phyloP scores from a whole-genome alignment of 2,329 filamentous ascomycete species.

The Cladosporium oxysporum region DNA sequence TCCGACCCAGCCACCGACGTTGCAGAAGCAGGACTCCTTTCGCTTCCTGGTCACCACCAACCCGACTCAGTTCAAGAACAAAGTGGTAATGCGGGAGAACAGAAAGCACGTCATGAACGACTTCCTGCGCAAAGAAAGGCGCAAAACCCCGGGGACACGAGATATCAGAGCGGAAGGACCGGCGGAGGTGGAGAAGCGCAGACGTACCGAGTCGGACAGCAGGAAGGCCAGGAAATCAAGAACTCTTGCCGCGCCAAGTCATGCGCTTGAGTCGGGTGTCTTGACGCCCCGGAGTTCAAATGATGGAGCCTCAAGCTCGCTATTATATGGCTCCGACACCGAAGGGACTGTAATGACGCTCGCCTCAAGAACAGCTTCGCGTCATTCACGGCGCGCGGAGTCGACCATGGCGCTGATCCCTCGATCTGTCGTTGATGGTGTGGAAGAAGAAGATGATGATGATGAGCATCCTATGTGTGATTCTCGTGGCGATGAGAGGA shows the following conservation, averaged over 20 bases:
- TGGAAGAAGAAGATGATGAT: neutral
- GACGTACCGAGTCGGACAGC: neutral
- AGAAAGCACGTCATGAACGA: conserved; percentile 37
- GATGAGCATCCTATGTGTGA: neutral
- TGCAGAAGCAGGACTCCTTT: conserved; percentile 14
- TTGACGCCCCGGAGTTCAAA: conserved; percentile 13
- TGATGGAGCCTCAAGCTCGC: neutral
- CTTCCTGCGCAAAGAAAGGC: conserved; percentile 35
- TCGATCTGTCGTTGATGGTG: neutral
- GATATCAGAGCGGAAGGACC: conserved; percentile 5
- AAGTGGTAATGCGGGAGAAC: conserved; percentile 32
- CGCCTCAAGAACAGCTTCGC: neutral
- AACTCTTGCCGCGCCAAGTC: neutral
- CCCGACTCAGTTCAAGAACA: conserved; percentile 30
- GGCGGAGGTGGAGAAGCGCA: neutral
- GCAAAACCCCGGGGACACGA: conserved; percentile 5
- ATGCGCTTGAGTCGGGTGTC: neutral
- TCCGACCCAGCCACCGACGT: neutral
- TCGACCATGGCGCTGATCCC: neutral
- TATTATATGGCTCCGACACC: neutral
- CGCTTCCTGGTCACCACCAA: conserved; percentile 32
- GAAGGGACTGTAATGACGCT: neutral
- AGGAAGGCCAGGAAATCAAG: neutral
- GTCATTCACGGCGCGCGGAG: neutral
- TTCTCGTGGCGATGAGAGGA: neutral